A percentile compares a stretch with the other conserved stretches of the same genome.
Conservation (phyloP, 257 asterid genomes). For the Ajuga chamaepitys region DNA sequence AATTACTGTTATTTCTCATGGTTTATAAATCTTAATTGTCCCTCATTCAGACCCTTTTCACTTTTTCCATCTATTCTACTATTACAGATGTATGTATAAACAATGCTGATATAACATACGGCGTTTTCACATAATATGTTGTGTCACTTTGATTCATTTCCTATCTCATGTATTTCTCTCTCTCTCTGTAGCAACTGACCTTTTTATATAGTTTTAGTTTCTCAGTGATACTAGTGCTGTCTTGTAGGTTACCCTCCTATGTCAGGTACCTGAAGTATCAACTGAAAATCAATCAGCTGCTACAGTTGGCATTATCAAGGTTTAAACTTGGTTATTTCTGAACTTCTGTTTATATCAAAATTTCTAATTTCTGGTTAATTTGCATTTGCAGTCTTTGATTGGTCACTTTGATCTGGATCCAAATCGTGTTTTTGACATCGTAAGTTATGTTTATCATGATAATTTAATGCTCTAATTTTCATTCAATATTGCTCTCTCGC, state of each 20-base stretch:
- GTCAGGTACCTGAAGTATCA: slow-evolving; percentile 77
- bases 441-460: slow-evolving; percentile 33
- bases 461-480: background rate
- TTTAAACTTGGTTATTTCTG: slow-evolving; percentile 23
- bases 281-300: slow-evolving; percentile 63
- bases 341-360: slow-evolving; percentile 3
- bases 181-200: background rate
- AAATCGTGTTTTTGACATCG: slow-evolving; percentile 95
- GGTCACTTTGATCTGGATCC: slow-evolving; percentile 99
- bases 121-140: background rate
- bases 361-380: slow-evolving; percentile 28
- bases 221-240: slow-evolving; percentile 1
- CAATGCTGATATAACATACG: background rate
- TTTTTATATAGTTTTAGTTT: background rate
- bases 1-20: background rate
- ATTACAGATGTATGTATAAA: background rate
- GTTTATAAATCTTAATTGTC: background rate
- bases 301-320: slow-evolving; percentile 89
- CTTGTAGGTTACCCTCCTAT: slow-evolving; percentile 85
- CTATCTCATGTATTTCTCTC: background rate
- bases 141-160: background rate
- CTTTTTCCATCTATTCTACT: background rate
- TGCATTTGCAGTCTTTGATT: slow-evolving; percentile 89
- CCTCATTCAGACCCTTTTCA: background rate
- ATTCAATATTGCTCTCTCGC: background rate